Percentiles rank a stretch among this genome's conserved stretches.
Conservation (phyloP, 257 asterid genomes). For the Schizonepeta tenuifolia region DNA sequence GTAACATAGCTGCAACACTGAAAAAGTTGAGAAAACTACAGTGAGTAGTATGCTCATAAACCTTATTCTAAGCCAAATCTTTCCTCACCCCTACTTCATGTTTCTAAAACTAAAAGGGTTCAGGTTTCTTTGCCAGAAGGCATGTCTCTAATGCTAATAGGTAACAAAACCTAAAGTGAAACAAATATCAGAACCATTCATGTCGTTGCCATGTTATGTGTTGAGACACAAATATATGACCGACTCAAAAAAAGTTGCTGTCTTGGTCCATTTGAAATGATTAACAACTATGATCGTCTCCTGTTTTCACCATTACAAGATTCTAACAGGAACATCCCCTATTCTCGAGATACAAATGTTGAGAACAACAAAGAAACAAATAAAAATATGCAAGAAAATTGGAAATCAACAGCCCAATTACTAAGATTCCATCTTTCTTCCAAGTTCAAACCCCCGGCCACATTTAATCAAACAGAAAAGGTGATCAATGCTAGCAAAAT, state of each 20-base stretch:
- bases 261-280: constrained; percentile 7
- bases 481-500: not conserved
- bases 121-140: not conserved
- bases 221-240: not conserved
- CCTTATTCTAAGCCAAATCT: not conserved
- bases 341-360: not conserved
- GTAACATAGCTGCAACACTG: constrained; percentile 92
- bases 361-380: no score
- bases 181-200: constrained; percentile 8
- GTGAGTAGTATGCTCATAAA: constrained; percentile 1
- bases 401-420: constrained; percentile 33
- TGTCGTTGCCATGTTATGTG: not conserved
- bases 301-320: not conserved
- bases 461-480: not conserved
- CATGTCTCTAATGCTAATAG: not conserved
- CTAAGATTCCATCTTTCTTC: constrained; percentile 26
- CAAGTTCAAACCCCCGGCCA: not conserved
- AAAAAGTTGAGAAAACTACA: constrained; percentile 17
- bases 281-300: not conserved
- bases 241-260: not conserved
- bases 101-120: not conserved
- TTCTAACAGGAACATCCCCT: not conserved
- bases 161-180: not conserved
- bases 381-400: not conserved
- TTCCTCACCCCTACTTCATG: not conserved